Conservation (phyloP, 371 early-diverging fungal species). For the Capniomyces stellatus region DNA sequence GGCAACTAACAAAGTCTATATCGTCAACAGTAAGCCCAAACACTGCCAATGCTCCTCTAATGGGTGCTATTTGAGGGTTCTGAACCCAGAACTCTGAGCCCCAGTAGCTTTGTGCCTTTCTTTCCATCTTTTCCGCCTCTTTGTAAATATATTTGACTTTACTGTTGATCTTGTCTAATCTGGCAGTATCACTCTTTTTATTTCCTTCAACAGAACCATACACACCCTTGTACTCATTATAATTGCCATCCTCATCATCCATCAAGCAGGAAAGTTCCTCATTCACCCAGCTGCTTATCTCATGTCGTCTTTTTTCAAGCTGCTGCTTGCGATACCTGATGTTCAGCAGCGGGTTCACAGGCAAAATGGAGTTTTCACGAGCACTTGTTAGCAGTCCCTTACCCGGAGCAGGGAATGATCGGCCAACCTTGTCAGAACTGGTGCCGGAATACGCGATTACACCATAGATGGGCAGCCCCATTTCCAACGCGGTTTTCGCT, state of each 20-base stretch:
- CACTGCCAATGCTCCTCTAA: constrained; percentile 76
- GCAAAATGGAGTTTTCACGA: constrained; percentile 38
- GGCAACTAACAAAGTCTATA: constrained; percentile 84
- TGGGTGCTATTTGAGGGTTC: constrained; percentile 59
- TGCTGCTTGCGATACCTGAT: constrained; percentile 76
- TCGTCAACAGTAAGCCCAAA: constrained; percentile 80
- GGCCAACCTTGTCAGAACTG: constrained; percentile 89
- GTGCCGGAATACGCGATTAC: constrained; percentile 79
- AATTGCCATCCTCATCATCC: too few species aligned
- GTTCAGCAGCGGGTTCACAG: constrained; percentile 55
- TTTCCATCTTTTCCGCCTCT: constrained; percentile 64
- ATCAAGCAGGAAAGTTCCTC: constrained; percentile 41
- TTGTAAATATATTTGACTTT: constrained; percentile 60
- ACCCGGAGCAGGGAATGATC: constrained; percentile 89
- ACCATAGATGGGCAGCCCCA: constrained; percentile 89
- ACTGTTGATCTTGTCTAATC: constrained; percentile 29
- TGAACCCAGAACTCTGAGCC: constrained; percentile 65
- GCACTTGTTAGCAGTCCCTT: constrained; percentile 89
- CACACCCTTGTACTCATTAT: too few species aligned
- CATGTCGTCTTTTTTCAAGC: constrained; percentile 50
- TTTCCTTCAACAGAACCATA: too few species aligned
- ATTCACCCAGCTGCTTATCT: constrained; percentile 70
- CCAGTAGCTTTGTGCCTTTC: constrained; percentile 58
- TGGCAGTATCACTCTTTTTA: background rate
- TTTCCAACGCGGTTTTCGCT: constrained; percentile 72